Percentiles rank a stretch among this genome's conserved stretches.
These are phyloP conservation scores for Schizothecium vesticola DNA, from an alignment of 495 filamentous ascomycete species.

Conservation along the genomic window DNA sequence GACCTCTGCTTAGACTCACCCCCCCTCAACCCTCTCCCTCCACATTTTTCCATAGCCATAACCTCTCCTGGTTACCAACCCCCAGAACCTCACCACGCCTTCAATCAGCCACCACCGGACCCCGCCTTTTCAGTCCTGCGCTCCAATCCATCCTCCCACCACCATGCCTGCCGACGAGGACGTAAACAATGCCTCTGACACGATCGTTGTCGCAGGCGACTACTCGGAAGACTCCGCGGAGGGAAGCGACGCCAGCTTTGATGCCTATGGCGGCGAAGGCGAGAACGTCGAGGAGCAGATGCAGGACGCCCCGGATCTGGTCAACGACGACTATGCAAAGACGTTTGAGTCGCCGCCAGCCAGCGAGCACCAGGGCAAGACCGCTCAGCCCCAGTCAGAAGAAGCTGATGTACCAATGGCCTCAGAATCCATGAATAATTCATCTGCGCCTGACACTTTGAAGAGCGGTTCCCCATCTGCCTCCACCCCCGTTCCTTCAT, in stretches of 20 bases:
- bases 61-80: slow-evolving; percentile 29
- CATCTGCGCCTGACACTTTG: slow-evolving; percentile 28
- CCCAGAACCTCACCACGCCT: slow-evolving; percentile 21
- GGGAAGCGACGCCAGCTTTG: slow-evolving; percentile 28
- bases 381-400: slow-evolving; percentile 31
- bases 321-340: slow-evolving; percentile 44
- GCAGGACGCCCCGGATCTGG: slow-evolving; percentile 21
- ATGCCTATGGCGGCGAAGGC: slow-evolving; percentile 29
- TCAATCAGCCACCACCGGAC: not conserved
- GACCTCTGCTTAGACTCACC: not conserved
- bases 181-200: slow-evolving; percentile 19
- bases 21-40: slow-evolving; percentile 30
- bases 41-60: slow-evolving; percentile 22
- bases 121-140: not conserved
- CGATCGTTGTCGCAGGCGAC: slow-evolving; percentile 29
- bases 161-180: slow-evolving; percentile 17
- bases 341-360: slow-evolving; percentile 44
- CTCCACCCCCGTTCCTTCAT: slow-evolving; percentile 22
- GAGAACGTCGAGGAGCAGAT: slow-evolving; percentile 20
- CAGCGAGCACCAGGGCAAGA: slow-evolving; percentile 24
- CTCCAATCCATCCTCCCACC: not conserved
- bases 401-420: slow-evolving; percentile 34
- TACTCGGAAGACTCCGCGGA: slow-evolving; percentile 24
- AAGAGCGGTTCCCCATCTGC: slow-evolving; percentile 24
- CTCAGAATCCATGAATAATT: slow-evolving; percentile 35